Percentiles rank a stretch among this genome's conserved stretches.
phyloP scores from a whole-genome alignment of 352 stramenopile genomes.

The Elongisporangium anandrum region DNA sequence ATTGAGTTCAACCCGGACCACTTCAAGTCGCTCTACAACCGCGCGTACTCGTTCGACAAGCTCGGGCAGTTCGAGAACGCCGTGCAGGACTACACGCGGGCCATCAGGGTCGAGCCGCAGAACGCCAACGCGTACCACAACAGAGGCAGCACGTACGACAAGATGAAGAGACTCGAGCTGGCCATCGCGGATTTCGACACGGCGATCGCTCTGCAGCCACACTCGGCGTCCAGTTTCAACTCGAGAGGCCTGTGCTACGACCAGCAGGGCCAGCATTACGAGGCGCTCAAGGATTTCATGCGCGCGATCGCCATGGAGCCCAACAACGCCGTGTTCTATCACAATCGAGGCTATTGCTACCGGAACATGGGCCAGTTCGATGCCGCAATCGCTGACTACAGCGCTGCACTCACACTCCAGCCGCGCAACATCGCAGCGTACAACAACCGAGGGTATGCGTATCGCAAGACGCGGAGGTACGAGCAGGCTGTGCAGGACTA shows the following conservation, averaged over 20 bases:
- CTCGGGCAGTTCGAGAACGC: conserved; percentile 60
- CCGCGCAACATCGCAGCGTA: conserved; percentile 69
- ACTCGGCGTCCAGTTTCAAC: conserved; percentile 74
- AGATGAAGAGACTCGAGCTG: conserved; percentile 52
- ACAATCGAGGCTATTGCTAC: conserved; percentile 86
- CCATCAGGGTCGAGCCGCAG: conserved; percentile 53
- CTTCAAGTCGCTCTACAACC: conserved; percentile 89
- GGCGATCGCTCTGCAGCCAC: conserved; percentile 52
- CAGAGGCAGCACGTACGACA: conserved; percentile 74
- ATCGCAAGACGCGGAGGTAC: conserved; percentile 67
- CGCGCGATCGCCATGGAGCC: conserved; percentile 61
- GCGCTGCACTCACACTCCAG: conserved; percentile 52
- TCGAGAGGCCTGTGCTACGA: conserved; percentile 75
- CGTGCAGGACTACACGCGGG: conserved; percentile 72
- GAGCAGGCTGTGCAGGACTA: conserved; percentile 76
- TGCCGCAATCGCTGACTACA: conserved; percentile 65
- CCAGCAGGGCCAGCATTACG: conserved; percentile 50
- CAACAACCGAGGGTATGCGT: conserved; percentile 84
- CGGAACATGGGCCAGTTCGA: conserved; percentile 76
- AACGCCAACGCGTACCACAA: conserved; percentile 87
- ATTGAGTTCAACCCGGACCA: conserved; percentile 66
- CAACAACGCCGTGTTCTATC: conserved; percentile 70
- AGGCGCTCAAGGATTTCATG: conserved; percentile 76
- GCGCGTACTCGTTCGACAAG: conserved; percentile 85
- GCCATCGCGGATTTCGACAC: conserved; percentile 70